Percentiles rank a stretch among this genome's conserved stretches.
These are phyloP conservation scores for Arabis alpina DNA, from an alignment of 345 rosid genomes.

Conservation along the genomic window DNA sequence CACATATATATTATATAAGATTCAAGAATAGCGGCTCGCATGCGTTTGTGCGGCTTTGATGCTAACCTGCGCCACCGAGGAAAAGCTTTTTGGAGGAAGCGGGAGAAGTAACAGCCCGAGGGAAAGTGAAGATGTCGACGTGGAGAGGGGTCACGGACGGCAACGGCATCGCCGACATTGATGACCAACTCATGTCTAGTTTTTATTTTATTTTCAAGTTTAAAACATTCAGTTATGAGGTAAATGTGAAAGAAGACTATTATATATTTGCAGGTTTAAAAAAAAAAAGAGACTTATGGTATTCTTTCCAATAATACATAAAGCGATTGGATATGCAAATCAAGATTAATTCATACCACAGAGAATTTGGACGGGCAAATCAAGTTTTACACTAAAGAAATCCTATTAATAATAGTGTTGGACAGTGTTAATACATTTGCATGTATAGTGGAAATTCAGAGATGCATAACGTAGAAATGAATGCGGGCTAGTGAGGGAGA, in stretches of 20 bases:
- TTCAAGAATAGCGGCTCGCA: neutral
- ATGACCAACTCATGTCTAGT: conserved; percentile 17
- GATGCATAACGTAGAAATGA: neutral
- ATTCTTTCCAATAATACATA: too few relatives aligned
- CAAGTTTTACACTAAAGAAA: too few relatives aligned
- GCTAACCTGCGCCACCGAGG: conserved; percentile 78
- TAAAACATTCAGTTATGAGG: too few relatives aligned
- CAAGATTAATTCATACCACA: too few relatives aligned
- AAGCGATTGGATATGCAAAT: too few relatives aligned
- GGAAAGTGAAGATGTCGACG: conserved; percentile 54
- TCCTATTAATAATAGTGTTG: too few relatives aligned
- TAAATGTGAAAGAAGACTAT: too few relatives aligned
- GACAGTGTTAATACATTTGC: too few relatives aligned
- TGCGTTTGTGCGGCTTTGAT: neutral
- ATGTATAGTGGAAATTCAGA: neutral
- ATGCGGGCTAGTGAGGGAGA: conserved; percentile 11
- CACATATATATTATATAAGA: too few relatives aligned
- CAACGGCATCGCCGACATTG: conserved; percentile 25
- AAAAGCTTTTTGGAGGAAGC: conserved; percentile 56
- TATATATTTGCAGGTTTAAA: too few relatives aligned
- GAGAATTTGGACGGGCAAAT: too few relatives aligned
- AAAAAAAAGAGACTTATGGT: too few relatives aligned
- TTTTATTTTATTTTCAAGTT: neutral
- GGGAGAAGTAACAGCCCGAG: conserved; percentile 59
- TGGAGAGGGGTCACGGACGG: conserved; percentile 43